phyloP scores from a whole-genome alignment of 2,329 filamentous ascomycete genomes.

The Tympanopsis confertula region DNA sequence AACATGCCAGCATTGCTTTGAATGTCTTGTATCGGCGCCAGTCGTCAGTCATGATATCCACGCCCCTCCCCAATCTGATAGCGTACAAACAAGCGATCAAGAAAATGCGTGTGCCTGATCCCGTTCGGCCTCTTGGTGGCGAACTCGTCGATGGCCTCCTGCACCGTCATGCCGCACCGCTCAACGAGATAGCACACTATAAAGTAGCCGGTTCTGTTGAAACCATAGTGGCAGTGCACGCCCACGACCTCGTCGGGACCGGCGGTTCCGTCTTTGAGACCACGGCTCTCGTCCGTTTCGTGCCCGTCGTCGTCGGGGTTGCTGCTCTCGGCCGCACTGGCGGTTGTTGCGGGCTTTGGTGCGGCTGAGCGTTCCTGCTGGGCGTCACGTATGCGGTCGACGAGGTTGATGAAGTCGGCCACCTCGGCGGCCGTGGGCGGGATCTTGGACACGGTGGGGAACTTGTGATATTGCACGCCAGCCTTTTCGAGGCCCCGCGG shows the following conservation, averaged over 20 bases:
- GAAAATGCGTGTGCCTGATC: constrained; percentile 53
- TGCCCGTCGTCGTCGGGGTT: too few species aligned
- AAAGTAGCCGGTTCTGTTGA: constrained; percentile 57
- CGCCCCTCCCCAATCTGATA: too few species aligned
- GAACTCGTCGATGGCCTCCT: constrained; percentile 51
- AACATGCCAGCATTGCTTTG: too few species aligned
- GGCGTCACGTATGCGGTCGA: background rate
- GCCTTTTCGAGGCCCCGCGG: constrained; percentile 55
- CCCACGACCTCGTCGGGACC: background rate
- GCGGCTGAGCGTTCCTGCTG: too few species aligned
- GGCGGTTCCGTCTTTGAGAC: background rate
- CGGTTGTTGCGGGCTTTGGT: too few species aligned
- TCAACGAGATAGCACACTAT: constrained; percentile 53
- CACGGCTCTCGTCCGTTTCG: too few species aligned
- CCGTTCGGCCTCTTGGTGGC: constrained; percentile 40
- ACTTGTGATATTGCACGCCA: constrained; percentile 69
- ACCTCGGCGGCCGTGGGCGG: constrained; percentile 38
- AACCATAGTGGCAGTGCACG: constrained; percentile 56
- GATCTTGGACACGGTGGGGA: constrained; percentile 83
- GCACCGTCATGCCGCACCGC: constrained; percentile 36
- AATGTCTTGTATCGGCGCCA: too few species aligned
- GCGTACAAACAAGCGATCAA: constrained; percentile 49
- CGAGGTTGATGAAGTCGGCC: background rate
- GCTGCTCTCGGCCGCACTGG: too few species aligned
- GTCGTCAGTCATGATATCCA: too few species aligned